These are phyloP conservation scores for Stevia rebaudiana DNA, from an alignment of 140 eudicot species.

Conservation along the genomic window DNA sequence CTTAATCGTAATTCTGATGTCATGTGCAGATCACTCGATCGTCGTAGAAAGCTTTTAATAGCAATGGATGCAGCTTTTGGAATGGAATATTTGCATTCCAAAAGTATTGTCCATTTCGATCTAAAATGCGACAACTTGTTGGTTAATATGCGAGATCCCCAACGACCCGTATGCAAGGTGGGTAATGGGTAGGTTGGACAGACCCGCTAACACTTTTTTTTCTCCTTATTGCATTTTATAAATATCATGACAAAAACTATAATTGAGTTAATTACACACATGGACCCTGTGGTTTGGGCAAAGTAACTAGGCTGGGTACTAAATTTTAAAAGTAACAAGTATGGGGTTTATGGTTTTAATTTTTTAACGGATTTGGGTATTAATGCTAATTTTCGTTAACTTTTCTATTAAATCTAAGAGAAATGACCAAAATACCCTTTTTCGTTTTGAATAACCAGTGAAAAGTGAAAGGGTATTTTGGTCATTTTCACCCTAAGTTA, in stretches of 20 bases:
- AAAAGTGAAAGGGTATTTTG: no score
- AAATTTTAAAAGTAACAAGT: no score
- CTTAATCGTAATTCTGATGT: neutral
- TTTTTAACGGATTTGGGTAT: no score
- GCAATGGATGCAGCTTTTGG: slow-evolving; percentile 18
- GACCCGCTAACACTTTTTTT: neutral
- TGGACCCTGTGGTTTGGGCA: no score
- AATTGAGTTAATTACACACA: no score
- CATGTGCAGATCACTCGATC: slow-evolving; percentile 18
- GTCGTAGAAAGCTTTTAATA: slow-evolving; percentile 12
- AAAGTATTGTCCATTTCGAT: slow-evolving; percentile 13
- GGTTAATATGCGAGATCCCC: slow-evolving; percentile 14
- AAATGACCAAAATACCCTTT: no score
- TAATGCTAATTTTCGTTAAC: no score
- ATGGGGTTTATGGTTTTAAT: no score
- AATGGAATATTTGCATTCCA: slow-evolving; percentile 16
- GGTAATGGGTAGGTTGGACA: neutral
- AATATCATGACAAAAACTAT: neutral
- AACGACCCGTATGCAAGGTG: slow-evolving; percentile 17
- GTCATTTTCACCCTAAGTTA: no score
- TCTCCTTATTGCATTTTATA: neutral
- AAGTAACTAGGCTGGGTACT: no score
- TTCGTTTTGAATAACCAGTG: no score
- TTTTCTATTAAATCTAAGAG: no score
- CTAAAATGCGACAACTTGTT: slow-evolving; percentile 15